Evolutionary conservation across 2,329 filamentous ascomycete species (phyloP).

Genomic region (Hirsutella thompsonii): DNA sequence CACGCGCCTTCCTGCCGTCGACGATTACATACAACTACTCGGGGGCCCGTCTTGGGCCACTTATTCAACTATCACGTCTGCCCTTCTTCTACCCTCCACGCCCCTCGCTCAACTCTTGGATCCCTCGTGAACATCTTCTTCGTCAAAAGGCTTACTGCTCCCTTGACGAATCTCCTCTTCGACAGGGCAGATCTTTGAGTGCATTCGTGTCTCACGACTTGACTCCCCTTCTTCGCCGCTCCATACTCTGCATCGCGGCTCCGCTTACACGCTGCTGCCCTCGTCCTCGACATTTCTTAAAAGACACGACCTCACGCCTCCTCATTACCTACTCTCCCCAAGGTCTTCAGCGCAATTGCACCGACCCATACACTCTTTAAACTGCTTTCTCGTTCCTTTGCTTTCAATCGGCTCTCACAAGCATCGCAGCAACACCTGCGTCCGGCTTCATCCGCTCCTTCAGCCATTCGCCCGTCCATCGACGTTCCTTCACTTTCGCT

Average conservation of each 20-base stretch:
- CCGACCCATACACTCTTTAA: conserved; percentile 1
- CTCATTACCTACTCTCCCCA: not conserved
- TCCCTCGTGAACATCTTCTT: conserved; percentile 10
- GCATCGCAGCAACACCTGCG: not conserved
- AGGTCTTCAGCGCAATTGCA: not conserved
- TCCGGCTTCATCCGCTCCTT: conserved; percentile 1
- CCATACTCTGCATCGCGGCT: conserved; percentile 9
- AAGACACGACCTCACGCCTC: conserved; percentile 6
- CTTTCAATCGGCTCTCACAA: not conserved
- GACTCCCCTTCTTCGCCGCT: conserved; percentile 16
- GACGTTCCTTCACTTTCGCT: not conserved
- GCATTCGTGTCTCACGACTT: conserved; percentile 19
- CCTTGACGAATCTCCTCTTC: conserved; percentile 20
- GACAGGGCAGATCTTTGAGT: conserved; percentile 17
- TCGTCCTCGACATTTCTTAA: conserved; percentile 3
- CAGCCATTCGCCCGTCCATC: not conserved
- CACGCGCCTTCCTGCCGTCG: conserved; percentile 7
- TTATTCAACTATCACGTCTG: conserved; percentile 11
- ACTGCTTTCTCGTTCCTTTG: not conserved
- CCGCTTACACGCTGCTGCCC: conserved; percentile 8
- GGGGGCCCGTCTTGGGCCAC: too few species aligned
- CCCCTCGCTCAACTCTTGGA: conserved; percentile 12
- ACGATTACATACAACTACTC: conserved; percentile 4
- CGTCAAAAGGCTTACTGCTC: conserved; percentile 13
- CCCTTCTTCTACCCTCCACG: conserved; percentile 24